Evolutionary conservation across 73 alveolate species (phyloP).

Genomic region (Paramecium sexaurelia): DNA sequence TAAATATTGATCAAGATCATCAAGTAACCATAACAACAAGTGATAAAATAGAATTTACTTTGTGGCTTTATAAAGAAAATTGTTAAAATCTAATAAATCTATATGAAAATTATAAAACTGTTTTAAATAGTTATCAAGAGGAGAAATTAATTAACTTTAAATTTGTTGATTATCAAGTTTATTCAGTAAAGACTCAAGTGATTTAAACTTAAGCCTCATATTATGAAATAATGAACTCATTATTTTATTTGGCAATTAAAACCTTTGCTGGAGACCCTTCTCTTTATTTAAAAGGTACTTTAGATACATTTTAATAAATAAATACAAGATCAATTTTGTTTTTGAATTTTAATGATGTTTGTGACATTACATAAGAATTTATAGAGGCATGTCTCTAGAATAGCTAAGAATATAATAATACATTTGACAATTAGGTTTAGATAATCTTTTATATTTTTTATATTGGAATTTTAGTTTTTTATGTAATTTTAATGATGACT

Average conservation of each 20-base stretch:
- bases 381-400: neutral
- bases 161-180: neutral
- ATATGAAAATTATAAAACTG: neutral
- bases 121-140: neutral
- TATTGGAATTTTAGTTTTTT: neutral
- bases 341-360: neutral
- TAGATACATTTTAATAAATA: neutral
- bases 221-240: neutral
- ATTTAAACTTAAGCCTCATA: neutral
- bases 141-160: neutral
- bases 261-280: slow-evolving; percentile 10
- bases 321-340: slow-evolving; percentile 8
- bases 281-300: neutral
- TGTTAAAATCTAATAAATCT: neutral
- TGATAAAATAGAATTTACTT: neutral
- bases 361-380: neutral
- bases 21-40: neutral
- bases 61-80: neutral
- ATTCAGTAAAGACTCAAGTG: neutral
- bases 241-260: neutral
- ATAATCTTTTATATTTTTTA: neutral
- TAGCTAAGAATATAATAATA: neutral
- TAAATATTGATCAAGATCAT: neutral
- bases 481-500: neutral
- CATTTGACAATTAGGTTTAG: neutral